Base-by-base conservation (phyloP, 306 rosid genomes). In the Prosopis cineraria region DNA sequence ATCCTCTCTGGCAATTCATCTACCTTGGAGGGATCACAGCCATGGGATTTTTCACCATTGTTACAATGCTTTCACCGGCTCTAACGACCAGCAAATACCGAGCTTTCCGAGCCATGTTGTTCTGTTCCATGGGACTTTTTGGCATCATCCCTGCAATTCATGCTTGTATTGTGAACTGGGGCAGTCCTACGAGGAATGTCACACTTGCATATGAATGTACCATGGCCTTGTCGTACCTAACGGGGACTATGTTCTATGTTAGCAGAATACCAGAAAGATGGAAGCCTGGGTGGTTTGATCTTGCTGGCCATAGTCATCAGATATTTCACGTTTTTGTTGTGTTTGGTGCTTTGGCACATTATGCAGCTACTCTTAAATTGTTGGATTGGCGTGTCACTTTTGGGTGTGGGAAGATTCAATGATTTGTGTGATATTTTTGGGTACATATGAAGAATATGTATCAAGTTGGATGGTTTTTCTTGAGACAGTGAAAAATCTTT, bases 281-380 rank as follows among this genome's bases (percentile, higher is more conserved):
- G 93, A 84, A 45, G 75, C 99, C 99, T 0, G 98, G 98, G 2
- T 87, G 93, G 91, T 95, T 95, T 66, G 98, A 95, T 68, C 68
- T 95, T 68, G 98, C 97, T 0, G 99, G 99, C 2, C 99, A 95
- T 48, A 95, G 99, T 70, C 99, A 95, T 68, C 98, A 95, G 64
- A 85, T 95, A 43, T 95, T 95, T 79, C 99, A 95, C 82, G 86
- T 85, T 63, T 75, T 95, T 41, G 98, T 95, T 40, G 93, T 95
- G 37, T 65, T 87, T 79, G 99, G 99, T 14, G 99, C 98, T 12
- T 76, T 91, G 53, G 79, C 98, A 14, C 99, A 93, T 88, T 95
- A 95, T 70, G 97, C 83, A 27, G 98, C 98, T 30, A 76, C 96
- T 8, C 90, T 93, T 44, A 76, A 87, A 52, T 77, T 95, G 88